These are phyloP conservation scores for Saccharomycopsis lassenensis DNA, from an alignment of 805 yeast genomes.

Conservation along the genomic window DNA sequence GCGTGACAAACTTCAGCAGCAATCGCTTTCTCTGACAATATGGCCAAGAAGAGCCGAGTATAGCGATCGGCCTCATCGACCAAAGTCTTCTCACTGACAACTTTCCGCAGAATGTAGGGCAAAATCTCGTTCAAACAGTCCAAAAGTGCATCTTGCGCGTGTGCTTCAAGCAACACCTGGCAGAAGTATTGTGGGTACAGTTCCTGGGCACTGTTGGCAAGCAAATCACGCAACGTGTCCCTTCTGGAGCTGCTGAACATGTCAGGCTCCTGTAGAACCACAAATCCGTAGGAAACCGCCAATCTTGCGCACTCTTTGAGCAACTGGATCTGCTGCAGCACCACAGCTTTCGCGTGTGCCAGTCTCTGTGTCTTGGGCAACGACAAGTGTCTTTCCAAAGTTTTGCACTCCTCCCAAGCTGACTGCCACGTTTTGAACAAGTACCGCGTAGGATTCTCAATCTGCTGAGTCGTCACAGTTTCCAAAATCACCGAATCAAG, in stretches of 20 bases:
- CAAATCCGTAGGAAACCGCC: constrained; percentile 52
- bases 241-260: constrained; percentile 25
- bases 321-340: constrained; percentile 28
- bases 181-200: too few relatives aligned
- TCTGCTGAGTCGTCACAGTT: constrained; percentile 43
- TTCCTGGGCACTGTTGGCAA: too few relatives aligned
- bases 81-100: too few relatives aligned
- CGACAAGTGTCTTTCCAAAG: constrained; percentile 11
- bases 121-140: too few relatives aligned
- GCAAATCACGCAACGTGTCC: too few relatives aligned
- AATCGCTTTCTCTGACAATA: too few relatives aligned
- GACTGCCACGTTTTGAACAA: constrained; percentile 35
- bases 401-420: constrained; percentile 21
- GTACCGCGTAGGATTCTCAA: constrained; percentile 35
- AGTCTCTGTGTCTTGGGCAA: constrained; percentile 25
- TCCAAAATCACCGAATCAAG: constrained; percentile 47
- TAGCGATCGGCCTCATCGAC: too few relatives aligned
- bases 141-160: constrained; percentile 52
- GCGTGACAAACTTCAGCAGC: too few relatives aligned
- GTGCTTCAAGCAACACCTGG: too few relatives aligned
- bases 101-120: too few relatives aligned
- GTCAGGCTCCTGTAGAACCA: constrained; percentile 60
- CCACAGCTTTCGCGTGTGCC: constrained; percentile 34
- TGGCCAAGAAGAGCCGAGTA: constrained; percentile 45
- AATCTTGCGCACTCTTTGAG: constrained; percentile 39